Conservation (phyloP, 2,329 filamentous ascomycete genomes). For the Drechslerella dactyloides region DNA sequence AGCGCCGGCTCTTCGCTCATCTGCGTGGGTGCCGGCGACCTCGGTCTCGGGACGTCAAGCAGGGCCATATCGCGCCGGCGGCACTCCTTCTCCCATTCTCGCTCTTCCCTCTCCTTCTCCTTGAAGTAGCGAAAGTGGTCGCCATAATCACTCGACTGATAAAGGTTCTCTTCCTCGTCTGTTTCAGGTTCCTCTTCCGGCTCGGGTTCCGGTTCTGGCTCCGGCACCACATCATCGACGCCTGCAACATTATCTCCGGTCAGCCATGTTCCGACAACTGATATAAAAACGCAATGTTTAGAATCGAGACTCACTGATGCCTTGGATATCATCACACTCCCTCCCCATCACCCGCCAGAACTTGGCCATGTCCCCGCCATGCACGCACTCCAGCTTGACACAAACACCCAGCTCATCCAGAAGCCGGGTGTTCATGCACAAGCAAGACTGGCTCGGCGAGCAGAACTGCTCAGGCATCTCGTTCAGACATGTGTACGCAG, state of each 20-base stretch:
- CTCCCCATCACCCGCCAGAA: conserved; percentile 50
- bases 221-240: not conserved
- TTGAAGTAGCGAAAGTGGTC: not conserved
- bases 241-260: conserved; percentile 1
- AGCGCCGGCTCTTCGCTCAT: conserved; percentile 26
- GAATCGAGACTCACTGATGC: conserved; percentile 11
- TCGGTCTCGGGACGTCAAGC: not conserved
- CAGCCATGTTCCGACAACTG: not conserved
- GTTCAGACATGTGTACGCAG: conserved; percentile 15
- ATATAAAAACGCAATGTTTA: not conserved
- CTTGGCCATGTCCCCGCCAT: conserved; percentile 46
- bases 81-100: conserved; percentile 6
- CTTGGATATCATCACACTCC: conserved; percentile 20
- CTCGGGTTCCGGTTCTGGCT: not conserved
- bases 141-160: too few species aligned
- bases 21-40: conserved; percentile 14
- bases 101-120: not conserved
- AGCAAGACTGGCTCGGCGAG: conserved; percentile 10
- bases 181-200: not conserved
- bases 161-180: not conserved
- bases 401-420: conserved; percentile 37
- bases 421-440: conserved; percentile 26
- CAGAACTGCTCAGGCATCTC: not conserved
- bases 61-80: conserved; percentile 1
- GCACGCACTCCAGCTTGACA: conserved; percentile 47